phyloP scores from a whole-genome alignment of 345 rosid genomes.

The Eutrema yunnanense region DNA sequence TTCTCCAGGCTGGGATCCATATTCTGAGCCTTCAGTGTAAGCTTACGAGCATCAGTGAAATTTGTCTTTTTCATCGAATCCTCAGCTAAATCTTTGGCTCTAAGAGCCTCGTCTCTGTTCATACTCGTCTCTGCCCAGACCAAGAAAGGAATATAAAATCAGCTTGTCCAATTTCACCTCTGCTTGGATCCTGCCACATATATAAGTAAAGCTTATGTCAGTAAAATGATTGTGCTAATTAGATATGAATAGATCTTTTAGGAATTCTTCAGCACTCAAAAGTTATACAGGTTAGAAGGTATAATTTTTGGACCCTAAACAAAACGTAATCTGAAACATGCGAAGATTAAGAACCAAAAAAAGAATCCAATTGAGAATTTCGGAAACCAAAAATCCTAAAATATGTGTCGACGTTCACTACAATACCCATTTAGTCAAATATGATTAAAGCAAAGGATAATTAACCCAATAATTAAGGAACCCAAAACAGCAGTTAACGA shows the following conservation, averaged over 20 bases:
- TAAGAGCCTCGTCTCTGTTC: slow-evolving; percentile 90
- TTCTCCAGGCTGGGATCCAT: slow-evolving; percentile 60
- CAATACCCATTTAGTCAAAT: not conserved
- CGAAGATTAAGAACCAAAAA: not conserved
- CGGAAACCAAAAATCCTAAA: slow-evolving; percentile 7
- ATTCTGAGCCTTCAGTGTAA: slow-evolving; percentile 56
- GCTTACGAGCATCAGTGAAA: slow-evolving; percentile 56
- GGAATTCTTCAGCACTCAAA: too few relatives aligned
- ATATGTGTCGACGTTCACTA: not conserved
- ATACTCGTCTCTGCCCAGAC: slow-evolving; percentile 55
- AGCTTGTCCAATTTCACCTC: not conserved
- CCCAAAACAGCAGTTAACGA: not conserved
- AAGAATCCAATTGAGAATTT: not conserved
- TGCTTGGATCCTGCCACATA: slow-evolving; percentile 4
- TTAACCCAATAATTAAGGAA: not conserved
- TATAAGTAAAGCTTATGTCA: not conserved
- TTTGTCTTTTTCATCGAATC: slow-evolving; percentile 54
- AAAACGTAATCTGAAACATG: not conserved
- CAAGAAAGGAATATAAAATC: not conserved
- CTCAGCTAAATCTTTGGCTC: slow-evolving; percentile 70
- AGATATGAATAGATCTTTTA: too few relatives aligned
- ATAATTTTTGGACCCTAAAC: not conserved
- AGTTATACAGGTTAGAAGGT: not conserved
- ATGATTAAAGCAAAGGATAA: not conserved
- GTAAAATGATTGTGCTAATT: not conserved